phyloP scores from a whole-genome alignment of 2,329 filamentous ascomycete genomes.

The Fusarium newnesense region DNA sequence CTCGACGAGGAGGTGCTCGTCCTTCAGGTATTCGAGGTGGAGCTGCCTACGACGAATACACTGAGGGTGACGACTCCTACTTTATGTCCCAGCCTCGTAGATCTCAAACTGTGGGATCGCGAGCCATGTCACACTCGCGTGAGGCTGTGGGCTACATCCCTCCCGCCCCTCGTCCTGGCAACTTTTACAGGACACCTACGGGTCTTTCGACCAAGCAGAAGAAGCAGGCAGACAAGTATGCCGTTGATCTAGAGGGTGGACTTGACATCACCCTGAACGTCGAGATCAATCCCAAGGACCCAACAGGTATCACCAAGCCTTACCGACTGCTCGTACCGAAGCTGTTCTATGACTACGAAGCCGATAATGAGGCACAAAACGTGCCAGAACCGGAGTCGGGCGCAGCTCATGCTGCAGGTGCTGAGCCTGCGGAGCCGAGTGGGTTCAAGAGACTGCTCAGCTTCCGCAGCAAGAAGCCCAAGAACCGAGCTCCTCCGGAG shows the following conservation, averaged over 20 bases:
- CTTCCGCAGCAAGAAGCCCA: conserved; percentile 53
- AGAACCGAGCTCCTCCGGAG: conserved; percentile 32
- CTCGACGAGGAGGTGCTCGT: conserved; percentile 35
- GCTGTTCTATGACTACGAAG: conserved; percentile 69
- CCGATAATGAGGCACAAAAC: conserved; percentile 54
- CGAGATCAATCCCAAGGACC: conserved; percentile 86
- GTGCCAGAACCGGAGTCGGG: conserved; percentile 42
- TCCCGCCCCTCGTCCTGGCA: conserved; percentile 44
- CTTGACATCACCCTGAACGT: conserved; percentile 90
- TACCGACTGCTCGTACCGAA: conserved; percentile 89
- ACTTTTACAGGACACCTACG: conserved; percentile 76
- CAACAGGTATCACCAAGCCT: conserved; percentile 85
- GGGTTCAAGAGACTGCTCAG: conserved; percentile 60
- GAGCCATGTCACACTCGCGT: conserved; percentile 44
- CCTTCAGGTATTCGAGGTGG: conserved; percentile 54
- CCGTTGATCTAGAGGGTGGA: conserved; percentile 82
- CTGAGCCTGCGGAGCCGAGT: conserved; percentile 44
- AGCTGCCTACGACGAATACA: conserved; percentile 59
- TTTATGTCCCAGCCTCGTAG: conserved; percentile 58
- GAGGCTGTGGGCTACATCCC: conserved; percentile 40
- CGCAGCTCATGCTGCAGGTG: conserved; percentile 14
- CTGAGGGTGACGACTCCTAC: conserved; percentile 66
- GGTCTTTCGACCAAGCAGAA: conserved; percentile 72
- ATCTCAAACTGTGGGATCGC: conserved; percentile 45
- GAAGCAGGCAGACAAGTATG: conserved; percentile 62